Percentiles rank a stretch among this genome's conserved stretches.
These are phyloP conservation scores for Marasmius fiardii DNA, from an alignment of 1,284 basidiomycete genomes.

Conservation along the genomic window DNA sequence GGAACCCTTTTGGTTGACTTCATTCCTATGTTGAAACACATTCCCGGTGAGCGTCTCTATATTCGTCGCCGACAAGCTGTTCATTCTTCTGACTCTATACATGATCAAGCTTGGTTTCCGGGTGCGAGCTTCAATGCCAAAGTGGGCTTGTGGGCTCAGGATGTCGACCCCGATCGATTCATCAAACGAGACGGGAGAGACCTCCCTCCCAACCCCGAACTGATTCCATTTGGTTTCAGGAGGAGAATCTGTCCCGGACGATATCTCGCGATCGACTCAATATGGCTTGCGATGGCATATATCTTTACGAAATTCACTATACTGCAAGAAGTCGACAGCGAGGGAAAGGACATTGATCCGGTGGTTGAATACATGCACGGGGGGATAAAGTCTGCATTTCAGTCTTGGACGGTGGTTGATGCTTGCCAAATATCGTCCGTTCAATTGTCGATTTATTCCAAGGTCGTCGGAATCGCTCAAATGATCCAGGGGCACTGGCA, in stretches of 20 bases:
- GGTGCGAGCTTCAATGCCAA: slow-evolving; percentile 1
- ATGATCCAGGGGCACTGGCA: too few species aligned
- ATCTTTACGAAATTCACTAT: neutral
- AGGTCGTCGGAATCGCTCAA: neutral
- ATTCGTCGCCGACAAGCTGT: neutral
- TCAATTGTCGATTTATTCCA: slow-evolving; percentile 4
- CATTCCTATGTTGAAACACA: slow-evolving; percentile 22
- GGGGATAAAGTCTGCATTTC: neutral
- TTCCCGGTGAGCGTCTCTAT: slow-evolving; percentile 14
- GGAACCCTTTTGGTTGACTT: slow-evolving; percentile 26
- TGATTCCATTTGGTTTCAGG: slow-evolving; percentile 1
- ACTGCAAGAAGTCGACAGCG: neutral
- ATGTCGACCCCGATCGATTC: neutral
- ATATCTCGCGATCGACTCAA: neutral
- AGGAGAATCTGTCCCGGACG: neutral
- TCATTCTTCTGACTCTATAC: slow-evolving; percentile 13
- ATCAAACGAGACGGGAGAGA: neutral
- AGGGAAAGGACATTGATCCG: neutral
- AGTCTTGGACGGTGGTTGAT: neutral
- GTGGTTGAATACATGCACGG: neutral
- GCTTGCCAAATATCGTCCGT: neutral
- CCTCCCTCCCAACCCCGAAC: neutral
- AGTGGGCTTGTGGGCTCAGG: neutral
- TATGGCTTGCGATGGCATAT: neutral
- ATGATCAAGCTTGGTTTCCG: slow-evolving; percentile 12